A percentile compares a stretch with the other conserved stretches of the same genome.
These are phyloP conservation scores for Saccharomycopsis guyanensis DNA, from an alignment of 805 yeast genomes.

Conservation along the genomic window DNA sequence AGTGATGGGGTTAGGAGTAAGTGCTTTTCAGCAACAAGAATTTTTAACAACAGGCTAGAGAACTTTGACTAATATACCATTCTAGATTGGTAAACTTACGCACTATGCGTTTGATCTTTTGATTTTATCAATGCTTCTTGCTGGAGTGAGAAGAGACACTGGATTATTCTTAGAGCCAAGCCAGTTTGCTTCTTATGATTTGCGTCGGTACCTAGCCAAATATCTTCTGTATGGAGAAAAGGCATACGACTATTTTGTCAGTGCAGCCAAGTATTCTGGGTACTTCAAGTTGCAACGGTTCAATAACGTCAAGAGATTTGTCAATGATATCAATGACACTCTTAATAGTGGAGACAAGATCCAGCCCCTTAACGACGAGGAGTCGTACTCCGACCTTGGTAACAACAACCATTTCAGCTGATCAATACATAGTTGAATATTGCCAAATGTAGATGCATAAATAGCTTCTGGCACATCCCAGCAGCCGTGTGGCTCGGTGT, in stretches of 20 bases:
- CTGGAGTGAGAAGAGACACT: conserved; percentile 79
- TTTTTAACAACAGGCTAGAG: no score
- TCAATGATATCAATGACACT: conserved; percentile 27
- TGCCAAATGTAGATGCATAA: not conserved
- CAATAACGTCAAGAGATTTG: conserved; percentile 25
- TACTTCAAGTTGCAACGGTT: conserved; percentile 41
- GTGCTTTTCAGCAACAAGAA: no score
- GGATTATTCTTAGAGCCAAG: conserved; percentile 46
- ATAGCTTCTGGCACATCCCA: not conserved
- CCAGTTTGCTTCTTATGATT: conserved; percentile 25
- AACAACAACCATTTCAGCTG: not conserved
- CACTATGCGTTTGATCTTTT: conserved; percentile 76
- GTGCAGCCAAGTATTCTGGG: conserved; percentile 36
- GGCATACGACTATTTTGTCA: conserved; percentile 42
- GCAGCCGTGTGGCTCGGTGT: no score
- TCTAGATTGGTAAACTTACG: conserved; percentile 51
- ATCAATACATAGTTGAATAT: not conserved
- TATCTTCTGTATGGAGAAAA: conserved; percentile 56
- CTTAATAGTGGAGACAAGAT: conserved; percentile 21
- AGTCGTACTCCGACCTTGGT: conserved; percentile 2
- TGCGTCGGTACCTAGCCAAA: conserved; percentile 42
- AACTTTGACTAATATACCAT: no score
- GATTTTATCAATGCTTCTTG: conserved; percentile 70
- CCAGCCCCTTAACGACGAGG: conserved; percentile 7
- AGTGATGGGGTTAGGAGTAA: no score